phyloP scores from a whole-genome alignment of 2,329 filamentous ascomycete species.

The Penicillium psychrosexuale region DNA sequence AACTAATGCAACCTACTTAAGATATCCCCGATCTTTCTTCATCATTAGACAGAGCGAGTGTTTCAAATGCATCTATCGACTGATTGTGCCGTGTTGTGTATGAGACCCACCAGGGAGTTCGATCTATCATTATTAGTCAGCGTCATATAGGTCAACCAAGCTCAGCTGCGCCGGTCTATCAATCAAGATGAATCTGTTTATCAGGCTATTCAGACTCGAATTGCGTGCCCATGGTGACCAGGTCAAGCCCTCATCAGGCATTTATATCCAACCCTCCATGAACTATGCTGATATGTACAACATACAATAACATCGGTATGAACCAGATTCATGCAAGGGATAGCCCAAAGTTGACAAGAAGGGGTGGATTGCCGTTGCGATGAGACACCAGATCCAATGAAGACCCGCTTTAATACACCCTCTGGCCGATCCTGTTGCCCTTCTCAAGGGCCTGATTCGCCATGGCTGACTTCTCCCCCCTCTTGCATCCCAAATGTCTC shows the following conservation, averaged over 20 bases:
- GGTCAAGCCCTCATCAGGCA: constrained; percentile 17
- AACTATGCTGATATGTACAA: constrained; percentile 9
- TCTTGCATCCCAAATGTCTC: constrained; percentile 32
- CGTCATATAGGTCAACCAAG: neutral
- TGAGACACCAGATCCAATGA: constrained; percentile 27
- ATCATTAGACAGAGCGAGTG: neutral
- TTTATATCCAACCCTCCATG: constrained; percentile 23
- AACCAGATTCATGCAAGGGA: constrained; percentile 23
- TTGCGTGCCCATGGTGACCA: neutral
- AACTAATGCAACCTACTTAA: constrained; percentile 12
- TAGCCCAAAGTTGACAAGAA: constrained; percentile 1
- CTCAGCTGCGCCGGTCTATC: neutral
- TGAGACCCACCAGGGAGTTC: neutral
- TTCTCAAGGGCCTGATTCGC: constrained; percentile 24
- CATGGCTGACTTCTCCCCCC: constrained; percentile 18
- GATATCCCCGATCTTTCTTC: constrained; percentile 1
- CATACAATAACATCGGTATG: constrained; percentile 16
- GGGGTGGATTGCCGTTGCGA: constrained; percentile 22
- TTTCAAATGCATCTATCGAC: constrained; percentile 11
- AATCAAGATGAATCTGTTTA: neutral
- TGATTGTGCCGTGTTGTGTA: constrained; percentile 6
- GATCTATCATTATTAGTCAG: constrained; percentile 16
- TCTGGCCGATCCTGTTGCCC: constrained; percentile 29
- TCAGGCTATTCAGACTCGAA: neutral
- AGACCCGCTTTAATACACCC: constrained; percentile 23